These are phyloP conservation scores for Stagonosporopsis vannaccii DNA, from an alignment of 2,329 filamentous ascomycete genomes.

Conservation along the genomic window DNA sequence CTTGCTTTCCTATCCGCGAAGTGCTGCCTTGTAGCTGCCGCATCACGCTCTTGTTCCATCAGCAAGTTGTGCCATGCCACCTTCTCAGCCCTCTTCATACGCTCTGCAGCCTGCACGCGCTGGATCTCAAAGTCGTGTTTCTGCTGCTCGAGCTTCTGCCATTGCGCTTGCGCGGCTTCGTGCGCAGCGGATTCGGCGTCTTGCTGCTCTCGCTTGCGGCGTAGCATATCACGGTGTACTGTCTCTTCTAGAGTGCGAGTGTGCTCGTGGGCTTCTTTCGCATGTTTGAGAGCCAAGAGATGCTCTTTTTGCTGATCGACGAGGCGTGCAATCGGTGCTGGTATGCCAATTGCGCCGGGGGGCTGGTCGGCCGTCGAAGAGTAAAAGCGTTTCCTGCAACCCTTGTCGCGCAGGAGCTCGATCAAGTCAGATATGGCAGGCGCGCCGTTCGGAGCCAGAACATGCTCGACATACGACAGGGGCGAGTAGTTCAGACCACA, in stretches of 20 bases:
- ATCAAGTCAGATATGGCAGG: constrained; percentile 30
- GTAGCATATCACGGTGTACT: constrained; percentile 35
- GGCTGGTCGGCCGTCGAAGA: constrained; percentile 48
- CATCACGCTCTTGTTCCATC: constrained; percentile 41
- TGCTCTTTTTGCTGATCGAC: constrained; percentile 44
- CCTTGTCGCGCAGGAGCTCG: constrained; percentile 44
- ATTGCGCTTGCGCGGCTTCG: constrained; percentile 28
- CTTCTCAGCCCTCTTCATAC: constrained; percentile 42
- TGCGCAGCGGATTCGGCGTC: constrained; percentile 35
- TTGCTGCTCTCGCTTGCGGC: constrained; percentile 38
- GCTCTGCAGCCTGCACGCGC: constrained; percentile 41
- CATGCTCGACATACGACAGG: constrained; percentile 64
- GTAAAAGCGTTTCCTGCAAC: constrained; percentile 43
- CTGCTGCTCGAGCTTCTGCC: constrained; percentile 34
- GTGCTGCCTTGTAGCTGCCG: constrained; percentile 26
- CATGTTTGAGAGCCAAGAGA: constrained; percentile 36
- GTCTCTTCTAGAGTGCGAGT: constrained; percentile 39
- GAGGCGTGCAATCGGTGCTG: constrained; percentile 35
- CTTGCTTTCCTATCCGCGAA: constrained; percentile 35
- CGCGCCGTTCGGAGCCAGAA: constrained; percentile 31
- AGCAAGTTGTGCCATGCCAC: constrained; percentile 39
- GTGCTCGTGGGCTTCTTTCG: constrained; percentile 39
- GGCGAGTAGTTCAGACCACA: constrained; percentile 68
- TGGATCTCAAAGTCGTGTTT: constrained; percentile 44
- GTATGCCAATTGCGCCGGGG: constrained; percentile 46